Conservation (phyloP, 768 basidiomycete genomes). For the Chlorophyllum brunneum region DNA sequence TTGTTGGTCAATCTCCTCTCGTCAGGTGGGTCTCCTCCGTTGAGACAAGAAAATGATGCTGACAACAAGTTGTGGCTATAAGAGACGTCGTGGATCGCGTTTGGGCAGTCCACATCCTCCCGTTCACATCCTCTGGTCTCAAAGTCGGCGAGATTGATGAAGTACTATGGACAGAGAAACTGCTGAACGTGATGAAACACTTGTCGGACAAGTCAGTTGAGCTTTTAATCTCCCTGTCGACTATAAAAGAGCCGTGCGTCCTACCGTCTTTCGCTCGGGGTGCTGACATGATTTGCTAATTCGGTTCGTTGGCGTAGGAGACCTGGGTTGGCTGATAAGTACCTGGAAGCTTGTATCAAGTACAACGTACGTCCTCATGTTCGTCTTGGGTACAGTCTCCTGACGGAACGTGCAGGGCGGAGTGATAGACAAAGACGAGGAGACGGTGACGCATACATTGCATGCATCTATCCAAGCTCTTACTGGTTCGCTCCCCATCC, state of each 20-base stretch:
- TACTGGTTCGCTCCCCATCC: slow-evolving; percentile 37
- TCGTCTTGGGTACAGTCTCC: not conserved
- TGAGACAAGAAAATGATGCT: not conserved
- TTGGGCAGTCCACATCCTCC: slow-evolving; percentile 72
- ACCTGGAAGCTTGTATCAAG: slow-evolving; percentile 67
- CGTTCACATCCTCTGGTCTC: slow-evolving; percentile 44
- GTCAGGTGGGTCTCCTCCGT: slow-evolving; percentile 39
- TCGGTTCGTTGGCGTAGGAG: slow-evolving; percentile 48
- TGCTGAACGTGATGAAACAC: slow-evolving; percentile 68
- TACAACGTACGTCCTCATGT: slow-evolving; percentile 65
- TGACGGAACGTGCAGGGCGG: slow-evolving; percentile 61
- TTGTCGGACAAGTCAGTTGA: slow-evolving; percentile 59
- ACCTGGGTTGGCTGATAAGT: slow-evolving; percentile 68
- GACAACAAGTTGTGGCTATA: not conserved
- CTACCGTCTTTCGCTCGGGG: not conserved
- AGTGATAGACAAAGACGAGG: slow-evolving; percentile 82
- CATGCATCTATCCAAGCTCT: slow-evolving; percentile 52
- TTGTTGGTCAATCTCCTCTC: slow-evolving; percentile 48
- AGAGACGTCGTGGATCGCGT: slow-evolving; percentile 65
- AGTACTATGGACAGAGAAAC: slow-evolving; percentile 77
- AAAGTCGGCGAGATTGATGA: slow-evolving; percentile 67
- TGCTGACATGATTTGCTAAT: not conserved
- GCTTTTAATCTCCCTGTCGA: slow-evolving; percentile 56
- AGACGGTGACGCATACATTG: slow-evolving; percentile 51
- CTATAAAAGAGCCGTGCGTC: slow-evolving; percentile 60